phyloP scores from a whole-genome alignment of 805 yeast species.

The Teunomyces tritomae region DNA sequence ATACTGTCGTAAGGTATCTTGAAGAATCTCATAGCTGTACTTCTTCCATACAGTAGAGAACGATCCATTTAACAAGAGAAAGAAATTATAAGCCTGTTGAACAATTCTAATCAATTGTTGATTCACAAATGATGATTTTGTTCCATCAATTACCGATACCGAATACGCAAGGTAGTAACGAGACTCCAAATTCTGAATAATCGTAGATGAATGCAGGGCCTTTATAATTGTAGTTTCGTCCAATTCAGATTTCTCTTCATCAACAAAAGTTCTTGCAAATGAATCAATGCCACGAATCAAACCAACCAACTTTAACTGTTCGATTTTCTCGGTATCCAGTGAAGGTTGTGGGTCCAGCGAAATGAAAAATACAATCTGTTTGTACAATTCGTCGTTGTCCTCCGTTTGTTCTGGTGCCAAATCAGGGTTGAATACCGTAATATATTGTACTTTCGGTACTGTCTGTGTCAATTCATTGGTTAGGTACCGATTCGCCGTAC shows the following conservation, averaged over 20 bases:
- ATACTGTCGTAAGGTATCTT: conserved; percentile 17
- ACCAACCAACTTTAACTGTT: conserved; percentile 33
- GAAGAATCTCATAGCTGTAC: conserved; percentile 16
- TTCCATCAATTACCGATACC: conserved; percentile 11
- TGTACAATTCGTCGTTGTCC: conserved; percentile 25
- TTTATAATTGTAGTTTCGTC: conserved; percentile 18
- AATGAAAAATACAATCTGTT: conserved; percentile 34
- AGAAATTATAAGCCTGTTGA: conserved; percentile 20
- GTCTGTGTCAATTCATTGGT: conserved; percentile 3
- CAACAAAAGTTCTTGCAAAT: conserved; percentile 25
- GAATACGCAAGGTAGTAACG: conserved; percentile 28
- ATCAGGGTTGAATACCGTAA: conserved; percentile 32
- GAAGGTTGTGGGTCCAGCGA: conserved; percentile 10
- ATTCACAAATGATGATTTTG: conserved; percentile 18
- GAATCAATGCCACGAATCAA: conserved; percentile 36
- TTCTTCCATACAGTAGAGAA: conserved; percentile 15
- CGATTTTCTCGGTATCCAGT: conserved; percentile 10
- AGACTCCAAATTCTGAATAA: conserved; percentile 24
- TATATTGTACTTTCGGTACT: conserved; percentile 17
- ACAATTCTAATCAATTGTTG: conserved; percentile 26
- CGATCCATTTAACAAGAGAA: conserved; percentile 27
- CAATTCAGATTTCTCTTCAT: conserved; percentile 7
- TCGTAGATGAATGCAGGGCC: conserved; percentile 22
- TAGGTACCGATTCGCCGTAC: conserved; percentile 7
- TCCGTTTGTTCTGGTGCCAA: conserved; percentile 24